Evolutionary conservation across 1,139 yeast species (phyloP).

Genomic region (Diutina scorzettiae): DNA sequence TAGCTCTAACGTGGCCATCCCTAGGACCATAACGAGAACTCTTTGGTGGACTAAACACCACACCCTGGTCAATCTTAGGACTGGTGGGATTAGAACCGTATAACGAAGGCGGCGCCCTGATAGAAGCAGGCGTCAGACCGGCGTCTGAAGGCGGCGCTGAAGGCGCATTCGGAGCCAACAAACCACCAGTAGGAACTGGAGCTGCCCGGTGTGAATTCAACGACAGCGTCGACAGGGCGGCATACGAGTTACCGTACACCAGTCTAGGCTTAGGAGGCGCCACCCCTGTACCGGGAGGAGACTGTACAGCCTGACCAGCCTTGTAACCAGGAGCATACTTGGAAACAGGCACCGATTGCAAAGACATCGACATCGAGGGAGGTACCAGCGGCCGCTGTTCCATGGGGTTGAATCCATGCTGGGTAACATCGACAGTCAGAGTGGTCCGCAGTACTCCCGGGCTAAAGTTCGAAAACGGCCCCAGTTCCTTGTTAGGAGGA

Average conservation of each 20-base stretch:
- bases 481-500: slow-evolving; percentile 27
- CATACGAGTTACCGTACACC: background rate
- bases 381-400: background rate
- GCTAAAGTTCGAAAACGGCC: slow-evolving; percentile 64
- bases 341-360: background rate
- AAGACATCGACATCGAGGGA: background rate
- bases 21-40: no score
- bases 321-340: slow-evolving; percentile 4
- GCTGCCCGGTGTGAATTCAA: background rate
- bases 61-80: no score
- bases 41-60: no score
- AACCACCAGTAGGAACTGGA: no score
- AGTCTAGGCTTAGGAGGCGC: background rate
- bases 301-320: background rate
- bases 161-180: background rate
- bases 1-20: no score
- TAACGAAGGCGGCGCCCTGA: no score
- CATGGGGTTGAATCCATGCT: slow-evolving; percentile 7
- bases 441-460: slow-evolving; percentile 48
- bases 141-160: no score
- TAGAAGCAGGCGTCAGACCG: no score
- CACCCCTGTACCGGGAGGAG: background rate
- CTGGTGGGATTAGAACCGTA: no score
- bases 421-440: slow-evolving; percentile 33
- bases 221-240: slow-evolving; percentile 3